Percentiles rank a stretch among this genome's conserved stretches.
Conservation (phyloP, 2,329 filamentous ascomycete genomes). For the Dendryphion nanum region DNA sequence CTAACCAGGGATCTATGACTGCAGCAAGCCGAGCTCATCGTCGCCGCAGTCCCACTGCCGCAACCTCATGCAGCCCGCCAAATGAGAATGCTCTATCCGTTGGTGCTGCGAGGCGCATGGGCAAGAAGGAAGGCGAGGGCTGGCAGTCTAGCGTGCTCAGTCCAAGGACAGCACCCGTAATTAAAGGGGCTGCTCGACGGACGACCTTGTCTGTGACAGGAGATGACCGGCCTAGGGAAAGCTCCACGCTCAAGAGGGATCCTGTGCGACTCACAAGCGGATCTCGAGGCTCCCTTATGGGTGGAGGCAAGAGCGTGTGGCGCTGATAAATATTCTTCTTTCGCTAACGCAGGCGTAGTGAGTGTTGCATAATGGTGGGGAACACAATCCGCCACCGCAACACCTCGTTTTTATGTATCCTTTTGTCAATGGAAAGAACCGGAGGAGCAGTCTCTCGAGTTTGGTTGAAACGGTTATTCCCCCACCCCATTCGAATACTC, state of each 20-base stretch:
- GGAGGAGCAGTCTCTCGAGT: no score
- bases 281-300: conserved; percentile 30
- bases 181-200: conserved; percentile 49
- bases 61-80: conserved; percentile 50
- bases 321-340: no score
- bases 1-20: conserved; percentile 40
- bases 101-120: conserved; percentile 65
- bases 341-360: no score
- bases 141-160: conserved; percentile 59
- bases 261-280: conserved; percentile 33
- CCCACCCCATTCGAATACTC: no score
- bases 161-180: conserved; percentile 59
- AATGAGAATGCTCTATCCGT: conserved; percentile 62
- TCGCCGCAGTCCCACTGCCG: conserved; percentile 54
- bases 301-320: conserved; percentile 31
- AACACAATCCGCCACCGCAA: no score
- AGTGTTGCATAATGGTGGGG: no score
- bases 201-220: conserved; percentile 35
- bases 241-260: conserved; percentile 23
- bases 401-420: no score
- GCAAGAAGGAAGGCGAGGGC: conserved; percentile 59
- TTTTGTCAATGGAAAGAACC: no score
- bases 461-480: no score
- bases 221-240: conserved; percentile 29
- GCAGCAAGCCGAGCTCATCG: conserved; percentile 46